Base-by-base conservation (phyloP, 768 basidiomycete genomes). In the Tricholomella constricta region DNA sequence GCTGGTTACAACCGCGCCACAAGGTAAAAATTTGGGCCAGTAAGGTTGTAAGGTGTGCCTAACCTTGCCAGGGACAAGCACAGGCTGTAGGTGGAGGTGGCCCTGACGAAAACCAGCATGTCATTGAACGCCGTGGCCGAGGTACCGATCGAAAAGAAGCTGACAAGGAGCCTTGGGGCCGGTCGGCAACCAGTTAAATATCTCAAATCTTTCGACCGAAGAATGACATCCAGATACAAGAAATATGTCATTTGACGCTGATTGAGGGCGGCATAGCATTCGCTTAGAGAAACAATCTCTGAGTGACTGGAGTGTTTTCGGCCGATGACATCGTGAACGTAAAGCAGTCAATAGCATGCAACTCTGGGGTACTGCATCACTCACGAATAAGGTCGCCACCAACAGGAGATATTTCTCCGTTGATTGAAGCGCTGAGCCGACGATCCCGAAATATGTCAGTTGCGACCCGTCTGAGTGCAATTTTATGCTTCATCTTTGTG, bases 21-120 rank as follows among this genome's bases (percentile, higher is more conserved):
- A 22, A 37, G 20, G n/a, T n/a, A n/a, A n/a, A n/a, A n/a, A n/a
- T n/a, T 4, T 37, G 36, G 17, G 36, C 36, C 20, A 37, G 17
- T 6, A 19, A 37, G 36, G 29, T 19, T 3, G 6, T 45, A 31
- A 45, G 17, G 9, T 5, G 9, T 10, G 19, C 29, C 17, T 20
- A 12, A 17, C 29, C 31, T 14, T 27, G 29, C 44, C 9, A 45
- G 44, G 27, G 15, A 27, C n/a, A 17, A 10, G 6, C 17, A 40
- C 38, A 12, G 3, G 9, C 19, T 40, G 38, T 2, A 15, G 19
- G 15, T 27, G 27, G 14, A 47, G 23, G 46, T 25, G 12, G 6
- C 34, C 46, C 34, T 35, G 46, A 47, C 1, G 46, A 36, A 47
- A 47, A 47, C 44, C 44, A 20, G 29, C 27, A 34, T 45, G 44